Evolutionary conservation across 352 stramenopile genomes (phyloP).

Genomic region (Globisporangium yorkense): DNA sequence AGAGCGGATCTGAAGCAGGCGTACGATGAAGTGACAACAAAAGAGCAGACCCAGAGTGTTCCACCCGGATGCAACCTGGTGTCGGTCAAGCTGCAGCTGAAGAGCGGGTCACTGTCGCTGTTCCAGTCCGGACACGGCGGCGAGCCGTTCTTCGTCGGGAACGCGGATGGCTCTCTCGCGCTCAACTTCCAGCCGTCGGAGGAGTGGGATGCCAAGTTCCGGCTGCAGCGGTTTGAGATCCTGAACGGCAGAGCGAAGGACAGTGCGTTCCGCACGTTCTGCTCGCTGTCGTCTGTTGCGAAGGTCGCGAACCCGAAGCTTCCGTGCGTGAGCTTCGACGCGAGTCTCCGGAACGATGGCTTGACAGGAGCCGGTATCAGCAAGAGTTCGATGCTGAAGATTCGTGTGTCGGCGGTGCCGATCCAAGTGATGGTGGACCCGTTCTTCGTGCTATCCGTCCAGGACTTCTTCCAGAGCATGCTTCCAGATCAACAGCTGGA

Average conservation of each 20-base stretch:
- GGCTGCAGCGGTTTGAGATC: conserved; percentile 63
- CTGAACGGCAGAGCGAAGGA: conserved; percentile 36
- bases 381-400: conserved; percentile 13
- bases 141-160: conserved; percentile 40
- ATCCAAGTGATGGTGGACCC: conserved; percentile 70
- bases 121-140: conserved; percentile 29
- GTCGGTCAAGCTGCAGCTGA: conserved; percentile 58
- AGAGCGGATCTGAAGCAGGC: conserved; percentile 62
- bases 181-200: conserved; percentile 62
- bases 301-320: conserved; percentile 15
- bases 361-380: not conserved
- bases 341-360: conserved; percentile 15
- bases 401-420: conserved; percentile 51
- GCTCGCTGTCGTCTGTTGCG: conserved; percentile 30
- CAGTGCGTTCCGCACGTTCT: conserved; percentile 59
- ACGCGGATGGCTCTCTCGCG: conserved; percentile 40
- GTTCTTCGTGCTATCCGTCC: conserved; percentile 56
- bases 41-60: conserved; percentile 36
- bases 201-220: conserved; percentile 56
- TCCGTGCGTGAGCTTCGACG: conserved; percentile 50
- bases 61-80: conserved; percentile 65
- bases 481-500: conserved; percentile 66
- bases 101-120: conserved; percentile 41
- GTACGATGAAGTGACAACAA: conserved; percentile 64
- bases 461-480: conserved; percentile 68